Percentiles rank a stretch among this genome's conserved stretches.
These are phyloP conservation scores for Theileria parva DNA, from an alignment of 169 alveolate genomes.

Conservation along the genomic window DNA sequence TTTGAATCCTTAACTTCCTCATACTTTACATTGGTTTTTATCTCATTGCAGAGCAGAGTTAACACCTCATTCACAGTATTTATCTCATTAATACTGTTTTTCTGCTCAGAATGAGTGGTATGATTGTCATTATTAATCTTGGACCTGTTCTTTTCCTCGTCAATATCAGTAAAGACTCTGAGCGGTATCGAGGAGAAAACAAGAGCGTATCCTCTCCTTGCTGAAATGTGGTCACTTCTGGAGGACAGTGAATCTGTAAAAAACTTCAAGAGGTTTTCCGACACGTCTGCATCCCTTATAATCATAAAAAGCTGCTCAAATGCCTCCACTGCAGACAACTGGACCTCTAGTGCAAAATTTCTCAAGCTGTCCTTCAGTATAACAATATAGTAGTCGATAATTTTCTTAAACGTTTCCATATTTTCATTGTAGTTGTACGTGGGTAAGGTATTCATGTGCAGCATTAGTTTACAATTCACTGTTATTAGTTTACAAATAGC, in stretches of 20 bases:
- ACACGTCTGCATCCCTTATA: background rate
- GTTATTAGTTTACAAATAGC: constrained; percentile 41
- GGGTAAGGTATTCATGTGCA: background rate
- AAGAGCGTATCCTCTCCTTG: constrained; percentile 54
- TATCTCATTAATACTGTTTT: background rate
- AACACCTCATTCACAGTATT: background rate
- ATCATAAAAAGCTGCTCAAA: constrained; percentile 11
- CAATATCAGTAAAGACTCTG: too few species aligned
- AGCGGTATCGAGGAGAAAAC: constrained; percentile 26
- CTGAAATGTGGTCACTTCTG: constrained; percentile 34
- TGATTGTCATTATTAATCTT: too few species aligned
- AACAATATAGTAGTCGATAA: constrained; percentile 20
- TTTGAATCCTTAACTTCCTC: constrained; percentile 36
- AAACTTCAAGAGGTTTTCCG: background rate
- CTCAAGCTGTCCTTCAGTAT: constrained; percentile 48
- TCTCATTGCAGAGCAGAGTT: constrained; percentile 25
- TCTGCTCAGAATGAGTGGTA: too few species aligned
- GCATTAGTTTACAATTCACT: constrained; percentile 11
- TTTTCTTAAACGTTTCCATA: background rate
- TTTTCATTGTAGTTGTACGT: background rate
- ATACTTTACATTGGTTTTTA: constrained; percentile 9
- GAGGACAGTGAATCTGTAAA: constrained; percentile 9
- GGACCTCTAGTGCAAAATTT: constrained; percentile 46
- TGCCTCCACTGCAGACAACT: constrained; percentile 55
- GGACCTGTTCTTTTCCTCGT: too few species aligned